Percentiles rank a stretch among this genome's conserved stretches.
phyloP scores from a whole-genome alignment of 495 filamentous ascomycete genomes.

The Hapsidospora chrysogenum region DNA sequence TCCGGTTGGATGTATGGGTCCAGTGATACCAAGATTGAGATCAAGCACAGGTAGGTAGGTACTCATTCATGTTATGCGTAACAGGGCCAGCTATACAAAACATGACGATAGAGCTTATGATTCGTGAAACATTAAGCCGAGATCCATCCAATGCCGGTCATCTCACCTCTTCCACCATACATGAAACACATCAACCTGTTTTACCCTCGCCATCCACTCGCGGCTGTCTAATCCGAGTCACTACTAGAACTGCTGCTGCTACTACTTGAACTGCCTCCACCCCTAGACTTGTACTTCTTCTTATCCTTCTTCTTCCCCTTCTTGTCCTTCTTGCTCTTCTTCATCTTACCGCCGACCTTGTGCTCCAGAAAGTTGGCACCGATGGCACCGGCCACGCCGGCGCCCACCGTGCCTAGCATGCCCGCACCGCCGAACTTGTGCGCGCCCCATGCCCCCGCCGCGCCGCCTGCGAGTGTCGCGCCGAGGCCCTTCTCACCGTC shows the following conservation, averaged over 20 bases:
- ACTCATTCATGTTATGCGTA: too few relatives aligned
- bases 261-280: background rate
- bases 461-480: slow-evolving; percentile 35
- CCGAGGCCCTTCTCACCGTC: slow-evolving; percentile 36
- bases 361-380: slow-evolving; percentile 37
- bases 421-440: slow-evolving; percentile 27
- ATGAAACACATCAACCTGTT: too few relatives aligned
- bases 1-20: too few relatives aligned
- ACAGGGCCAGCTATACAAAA: too few relatives aligned
- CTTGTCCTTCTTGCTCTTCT: slow-evolving; percentile 3
- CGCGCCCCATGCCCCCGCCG: slow-evolving; percentile 32
- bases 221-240: background rate
- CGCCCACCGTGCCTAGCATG: slow-evolving; percentile 29
- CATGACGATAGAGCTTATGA: too few relatives aligned
- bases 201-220: too few relatives aligned
- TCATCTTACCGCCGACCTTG: slow-evolving; percentile 22
- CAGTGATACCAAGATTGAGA: too few relatives aligned
- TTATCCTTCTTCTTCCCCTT: background rate
- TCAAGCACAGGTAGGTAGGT: too few relatives aligned
- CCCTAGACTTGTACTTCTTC: background rate
- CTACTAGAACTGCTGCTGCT: background rate
- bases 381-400: slow-evolving; percentile 35
- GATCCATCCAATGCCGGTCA: too few relatives aligned
- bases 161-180: too few relatives aligned
- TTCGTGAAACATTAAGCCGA: too few relatives aligned